Evolutionary conservation across 2,329 filamentous ascomycete genomes (phyloP).

Genomic region (Fusarium circinatum): DNA sequence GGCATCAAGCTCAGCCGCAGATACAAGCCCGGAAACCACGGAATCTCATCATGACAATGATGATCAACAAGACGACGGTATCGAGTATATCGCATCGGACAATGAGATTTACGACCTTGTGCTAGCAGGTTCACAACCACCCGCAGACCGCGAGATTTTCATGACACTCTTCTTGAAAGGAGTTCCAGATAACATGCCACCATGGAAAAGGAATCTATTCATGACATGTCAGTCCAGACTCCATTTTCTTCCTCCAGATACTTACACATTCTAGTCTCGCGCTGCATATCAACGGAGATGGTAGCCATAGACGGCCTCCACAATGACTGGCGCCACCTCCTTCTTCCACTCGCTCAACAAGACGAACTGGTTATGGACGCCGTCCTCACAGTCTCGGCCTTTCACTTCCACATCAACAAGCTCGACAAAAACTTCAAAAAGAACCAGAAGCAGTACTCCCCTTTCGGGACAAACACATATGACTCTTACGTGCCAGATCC

Average conservation of each 20-base stretch:
- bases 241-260: fast-evolving
- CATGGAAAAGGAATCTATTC: constrained; percentile 27
- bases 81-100: neutral
- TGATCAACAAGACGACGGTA: neutral
- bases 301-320: constrained; percentile 41
- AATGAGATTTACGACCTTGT: neutral
- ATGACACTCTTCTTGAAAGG: constrained; percentile 12
- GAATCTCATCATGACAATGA: neutral
- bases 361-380: constrained; percentile 38
- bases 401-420: constrained; percentile 30
- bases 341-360: constrained; percentile 36
- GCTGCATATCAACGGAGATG: constrained; percentile 40
- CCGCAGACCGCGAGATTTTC: neutral
- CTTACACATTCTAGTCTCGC: constrained; percentile 15
- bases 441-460: neutral
- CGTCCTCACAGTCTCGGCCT: constrained; percentile 32
- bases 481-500: constrained; percentile 21
- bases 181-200: constrained; percentile 13
- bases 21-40: neutral
- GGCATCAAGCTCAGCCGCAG: neutral
- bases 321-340: constrained; percentile 40
- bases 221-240: constrained; percentile 16
- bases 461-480: neutral
- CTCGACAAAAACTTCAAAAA: neutral
- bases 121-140: fast-evolving